These are phyloP conservation scores for Aspergillus sp. DNA, from an alignment of 2,329 filamentous ascomycete species.

Conservation along the genomic window DNA sequence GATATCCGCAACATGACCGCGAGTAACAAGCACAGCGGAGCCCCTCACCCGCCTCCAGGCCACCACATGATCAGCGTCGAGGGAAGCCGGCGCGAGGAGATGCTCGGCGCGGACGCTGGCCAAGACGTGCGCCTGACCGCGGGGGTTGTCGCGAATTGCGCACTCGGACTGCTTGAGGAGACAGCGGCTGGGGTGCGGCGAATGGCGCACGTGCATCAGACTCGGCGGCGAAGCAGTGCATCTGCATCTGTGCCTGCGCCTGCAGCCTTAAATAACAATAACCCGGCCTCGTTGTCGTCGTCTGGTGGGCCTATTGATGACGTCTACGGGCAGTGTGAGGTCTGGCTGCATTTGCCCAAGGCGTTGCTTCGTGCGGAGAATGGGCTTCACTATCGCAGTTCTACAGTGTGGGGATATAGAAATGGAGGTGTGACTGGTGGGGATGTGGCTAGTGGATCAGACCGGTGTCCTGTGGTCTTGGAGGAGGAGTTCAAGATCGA, in stretches of 20 bases:
- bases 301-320: slow-evolving; percentile 24
- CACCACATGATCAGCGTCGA: slow-evolving; percentile 29
- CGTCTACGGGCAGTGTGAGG: slow-evolving; percentile 37
- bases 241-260: slow-evolving; percentile 12
- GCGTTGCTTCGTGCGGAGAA: slow-evolving; percentile 44
- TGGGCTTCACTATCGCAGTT: slow-evolving; percentile 40
- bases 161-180: slow-evolving; percentile 35
- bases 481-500: slow-evolving; percentile 44
- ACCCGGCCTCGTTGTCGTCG: slow-evolving; percentile 10
- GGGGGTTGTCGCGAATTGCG: slow-evolving; percentile 35
- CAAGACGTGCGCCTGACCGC: slow-evolving; percentile 38
- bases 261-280: slow-evolving; percentile 6
- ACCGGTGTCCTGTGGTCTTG: slow-evolving; percentile 28
- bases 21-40: slow-evolving; percentile 19
- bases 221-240: slow-evolving; percentile 25
- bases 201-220: slow-evolving; percentile 33
- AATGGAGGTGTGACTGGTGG: slow-evolving; percentile 19
- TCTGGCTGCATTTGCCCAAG: slow-evolving; percentile 44
- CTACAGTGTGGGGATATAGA: slow-evolving; percentile 35
- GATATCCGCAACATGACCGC: slow-evolving; percentile 29
- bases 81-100: slow-evolving; percentile 29
- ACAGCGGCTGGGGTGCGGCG: slow-evolving; percentile 36
- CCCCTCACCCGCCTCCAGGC: slow-evolving; percentile 7
- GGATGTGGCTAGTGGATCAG: slow-evolving; percentile 13
- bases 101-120: slow-evolving; percentile 27